Base-by-base conservation (phyloP, 2,329 filamentous ascomycete species). In the Colletotrichum sublineola region DNA sequence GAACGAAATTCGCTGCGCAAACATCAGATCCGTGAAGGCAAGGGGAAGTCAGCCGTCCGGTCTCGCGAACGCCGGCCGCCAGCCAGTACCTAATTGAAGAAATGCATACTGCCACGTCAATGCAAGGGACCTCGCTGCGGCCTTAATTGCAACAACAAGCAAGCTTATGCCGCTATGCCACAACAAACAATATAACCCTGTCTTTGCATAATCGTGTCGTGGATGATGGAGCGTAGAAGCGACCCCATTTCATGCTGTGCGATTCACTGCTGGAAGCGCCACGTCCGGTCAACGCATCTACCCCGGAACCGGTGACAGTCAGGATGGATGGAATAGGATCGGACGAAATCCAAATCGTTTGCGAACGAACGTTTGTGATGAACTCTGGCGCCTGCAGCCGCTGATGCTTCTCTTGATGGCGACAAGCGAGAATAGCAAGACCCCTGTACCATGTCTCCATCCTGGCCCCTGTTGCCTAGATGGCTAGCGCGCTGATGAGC, bases 91-190 rank as follows among this genome's bases (percentile, higher is more conserved):
- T 52, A 73, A 67, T 71, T 58, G 67, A 57, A 73, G 57, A 71
- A 56, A 63, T 67, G 67, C 62, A 42, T 66, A 38, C 68, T 73
- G 67, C 67, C 70, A 71, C 62, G 61, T 71, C 62, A 56, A 73
- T 57, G 61, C 70, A 73, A 66, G 70, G 70, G 63, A 63, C 20
- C 56, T 73, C 67, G 70, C 67, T 73, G 71, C 40, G 56, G 52
- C 57, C 56, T 58, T 42, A 36, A 63, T 50, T 50, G 60, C 42
- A 55, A 53, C 20, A 56, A 52, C 67, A 36, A 42, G 48, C 55
- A 48, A 46, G 38, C 33, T 5, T 52, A 42, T 63, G 62, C 56
- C n/a, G 36, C 48, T 56, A 46, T 63, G 62, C 50, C 53, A 61
- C 46, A 58, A 44, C 69, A 66, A 61, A 73, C 46, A 71, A 55